phyloP scores from a whole-genome alignment of 2,329 filamentous ascomycete genomes.

The Albophoma yamanashiensis region DNA sequence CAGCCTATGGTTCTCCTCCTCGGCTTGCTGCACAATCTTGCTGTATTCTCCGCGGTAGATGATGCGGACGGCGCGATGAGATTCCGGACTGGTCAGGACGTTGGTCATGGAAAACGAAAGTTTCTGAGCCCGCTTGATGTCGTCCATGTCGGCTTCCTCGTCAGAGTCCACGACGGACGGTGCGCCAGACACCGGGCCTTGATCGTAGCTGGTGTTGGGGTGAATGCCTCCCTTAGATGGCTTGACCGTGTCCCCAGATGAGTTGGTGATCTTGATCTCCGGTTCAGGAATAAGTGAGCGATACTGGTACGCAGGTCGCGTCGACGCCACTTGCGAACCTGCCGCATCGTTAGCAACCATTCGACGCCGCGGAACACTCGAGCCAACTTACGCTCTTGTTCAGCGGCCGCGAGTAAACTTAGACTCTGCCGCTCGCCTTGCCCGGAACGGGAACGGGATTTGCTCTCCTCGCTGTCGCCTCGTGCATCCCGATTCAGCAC shows the following conservation, averaged over 20 bases:
- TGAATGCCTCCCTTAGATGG: conserved; percentile 53
- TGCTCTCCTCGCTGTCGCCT: conserved; percentile 22
- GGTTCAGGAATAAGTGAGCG: conserved; percentile 56
- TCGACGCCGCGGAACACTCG: not conserved
- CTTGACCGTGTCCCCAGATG: conserved; percentile 50
- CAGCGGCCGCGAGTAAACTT: conserved; percentile 61
- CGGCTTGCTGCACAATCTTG: conserved; percentile 64
- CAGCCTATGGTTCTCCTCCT: conserved; percentile 66
- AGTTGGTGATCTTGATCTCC: conserved; percentile 52
- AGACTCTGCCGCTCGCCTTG: conserved; percentile 33
- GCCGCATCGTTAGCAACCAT: conserved; percentile 11
- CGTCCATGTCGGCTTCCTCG: conserved; percentile 71
- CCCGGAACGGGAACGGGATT: conserved; percentile 17
- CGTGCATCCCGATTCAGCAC: conserved; percentile 30
- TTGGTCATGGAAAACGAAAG: conserved; percentile 72
- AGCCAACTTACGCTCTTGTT: conserved; percentile 61
- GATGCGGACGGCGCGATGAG: conserved; percentile 76
- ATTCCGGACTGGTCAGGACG: conserved; percentile 63
- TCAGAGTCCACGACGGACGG: conserved; percentile 66
- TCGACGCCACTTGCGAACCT: conserved; percentile 44
- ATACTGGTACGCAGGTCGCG: conserved; percentile 42
- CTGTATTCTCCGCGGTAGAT: conserved; percentile 82
- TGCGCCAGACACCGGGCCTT: conserved; percentile 44
- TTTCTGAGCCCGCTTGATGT: conserved; percentile 81
- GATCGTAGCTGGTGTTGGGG: conserved; percentile 76